phyloP scores from a whole-genome alignment of 2,329 filamentous ascomycete genomes.

The Ascochyta rabiei region DNA sequence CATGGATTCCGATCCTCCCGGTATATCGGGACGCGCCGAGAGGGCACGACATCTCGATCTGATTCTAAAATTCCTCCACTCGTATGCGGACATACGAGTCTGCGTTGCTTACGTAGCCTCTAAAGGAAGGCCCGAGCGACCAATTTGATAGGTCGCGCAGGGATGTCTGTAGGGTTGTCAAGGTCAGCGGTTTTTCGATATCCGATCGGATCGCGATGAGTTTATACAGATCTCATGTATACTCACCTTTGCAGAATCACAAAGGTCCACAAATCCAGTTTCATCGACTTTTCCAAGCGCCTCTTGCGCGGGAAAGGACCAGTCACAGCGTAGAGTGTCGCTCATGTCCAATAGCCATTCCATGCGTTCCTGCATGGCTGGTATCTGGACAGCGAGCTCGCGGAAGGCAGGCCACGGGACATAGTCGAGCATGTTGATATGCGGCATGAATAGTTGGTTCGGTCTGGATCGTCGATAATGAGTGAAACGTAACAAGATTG shows the following conservation, averaged over 20 bases:
- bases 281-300: conserved; percentile 16
- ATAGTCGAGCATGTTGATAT: conserved; percentile 31
- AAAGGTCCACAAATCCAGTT: conserved; percentile 25
- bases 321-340: conserved; percentile 25
- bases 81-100: conserved; percentile 32
- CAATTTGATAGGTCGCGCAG: conserved; percentile 25
- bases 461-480: conserved; percentile 15
- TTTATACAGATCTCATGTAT: neutral
- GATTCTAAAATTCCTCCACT: conserved; percentile 19
- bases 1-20: neutral
- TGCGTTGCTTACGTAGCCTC: conserved; percentile 32
- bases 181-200: neutral
- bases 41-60: neutral
- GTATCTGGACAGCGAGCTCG: conserved; percentile 31
- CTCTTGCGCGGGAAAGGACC: conserved; percentile 20
- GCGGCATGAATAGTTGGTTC: conserved; percentile 36
- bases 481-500: neutral
- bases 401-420: conserved; percentile 34
- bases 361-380: conserved; percentile 34
- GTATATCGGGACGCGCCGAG: neutral
- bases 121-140: conserved; percentile 30
- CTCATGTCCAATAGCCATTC: conserved; percentile 34
- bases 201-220: neutral
- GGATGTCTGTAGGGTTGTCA: conserved; percentile 3
- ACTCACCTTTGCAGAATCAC: conserved; percentile 23